These are phyloP conservation scores for Excoecaria cochinchinensis DNA, from an alignment of 345 rosid species.

Conservation along the genomic window DNA sequence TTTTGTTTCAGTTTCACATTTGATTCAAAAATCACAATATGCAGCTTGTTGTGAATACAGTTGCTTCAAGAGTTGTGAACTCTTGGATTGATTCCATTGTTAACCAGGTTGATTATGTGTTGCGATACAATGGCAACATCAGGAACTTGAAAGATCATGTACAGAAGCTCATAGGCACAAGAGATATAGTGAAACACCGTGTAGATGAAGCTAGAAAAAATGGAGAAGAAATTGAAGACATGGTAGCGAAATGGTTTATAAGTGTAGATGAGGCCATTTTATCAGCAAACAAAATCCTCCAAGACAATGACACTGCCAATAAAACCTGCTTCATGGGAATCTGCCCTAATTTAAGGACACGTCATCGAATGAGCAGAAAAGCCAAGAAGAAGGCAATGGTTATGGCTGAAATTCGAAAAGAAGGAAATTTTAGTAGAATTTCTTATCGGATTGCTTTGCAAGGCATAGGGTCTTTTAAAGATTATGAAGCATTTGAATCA, in stretches of 20 bases:
- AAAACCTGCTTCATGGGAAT: conserved; percentile 3
- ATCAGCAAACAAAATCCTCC: background rate
- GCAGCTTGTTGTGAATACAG: background rate
- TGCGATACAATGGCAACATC: background rate
- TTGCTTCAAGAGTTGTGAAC: background rate
- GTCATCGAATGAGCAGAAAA: background rate
- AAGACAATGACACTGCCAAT: background rate
- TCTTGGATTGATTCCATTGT: background rate
- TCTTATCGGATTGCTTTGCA: background rate
- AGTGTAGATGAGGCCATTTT: background rate
- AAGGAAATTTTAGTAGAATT: background rate
- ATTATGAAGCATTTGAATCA: conserved; percentile 16
- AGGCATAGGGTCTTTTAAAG: background rate
- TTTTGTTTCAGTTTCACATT: background rate
- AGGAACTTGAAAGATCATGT: background rate
- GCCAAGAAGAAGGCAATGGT: background rate
- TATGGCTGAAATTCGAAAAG: background rate
- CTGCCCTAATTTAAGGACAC: background rate
- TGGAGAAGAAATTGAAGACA: background rate
- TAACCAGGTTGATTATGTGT: background rate
- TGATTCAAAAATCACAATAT: background rate
- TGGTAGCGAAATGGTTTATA: background rate
- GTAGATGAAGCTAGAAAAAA: background rate
- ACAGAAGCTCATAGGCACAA: background rate
- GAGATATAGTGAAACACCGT: background rate